Evolutionary conservation across 169 alveolate genomes (phyloP).

Genomic region (Eimeria necatrix): DNA sequence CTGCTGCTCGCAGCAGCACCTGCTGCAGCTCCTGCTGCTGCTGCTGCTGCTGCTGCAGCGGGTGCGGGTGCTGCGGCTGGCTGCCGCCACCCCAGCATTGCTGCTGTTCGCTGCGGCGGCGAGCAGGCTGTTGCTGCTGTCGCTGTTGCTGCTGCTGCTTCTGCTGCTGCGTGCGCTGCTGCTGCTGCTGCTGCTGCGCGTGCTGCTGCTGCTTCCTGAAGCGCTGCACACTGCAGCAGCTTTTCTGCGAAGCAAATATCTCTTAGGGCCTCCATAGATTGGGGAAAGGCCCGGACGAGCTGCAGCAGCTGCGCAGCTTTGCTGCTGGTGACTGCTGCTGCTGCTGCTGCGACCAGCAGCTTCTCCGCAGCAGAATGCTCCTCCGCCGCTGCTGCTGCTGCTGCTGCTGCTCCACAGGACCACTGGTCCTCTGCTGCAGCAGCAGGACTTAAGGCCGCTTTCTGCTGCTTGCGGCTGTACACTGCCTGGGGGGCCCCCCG

Average conservation of each 20-base stretch:
- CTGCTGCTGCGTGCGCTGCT: background rate
- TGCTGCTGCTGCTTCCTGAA: no score
- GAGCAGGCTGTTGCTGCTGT: slow-evolving; percentile 1
- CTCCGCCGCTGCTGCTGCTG: background rate
- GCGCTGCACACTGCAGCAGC: slow-evolving; percentile 17
- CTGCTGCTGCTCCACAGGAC: background rate
- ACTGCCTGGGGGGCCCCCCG: no score
- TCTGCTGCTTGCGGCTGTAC: background rate
- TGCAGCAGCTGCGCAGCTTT: slow-evolving; percentile 21
- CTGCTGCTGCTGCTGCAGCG: slow-evolving; percentile 30
- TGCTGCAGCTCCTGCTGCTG: slow-evolving; percentile 54
- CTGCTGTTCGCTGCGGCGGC: no score
- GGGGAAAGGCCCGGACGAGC: background rate
- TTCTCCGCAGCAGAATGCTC: slow-evolving; percentile 16
- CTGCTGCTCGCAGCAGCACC: background rate
- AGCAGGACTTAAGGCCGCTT: background rate
- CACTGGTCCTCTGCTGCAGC: background rate
- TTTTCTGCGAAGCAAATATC: no score
- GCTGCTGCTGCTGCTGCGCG: background rate
- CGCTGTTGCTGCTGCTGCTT: slow-evolving; percentile 17
- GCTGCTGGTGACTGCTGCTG: slow-evolving; percentile 41
- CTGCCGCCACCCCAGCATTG: no score
- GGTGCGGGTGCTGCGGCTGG: no score
- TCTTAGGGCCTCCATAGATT: background rate
- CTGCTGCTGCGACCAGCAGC: slow-evolving; percentile 18